A percentile compares a stretch with the other conserved stretches of the same genome.
Conservation (phyloP, 139 green algal species). For the Chlorella sp. region DNA sequence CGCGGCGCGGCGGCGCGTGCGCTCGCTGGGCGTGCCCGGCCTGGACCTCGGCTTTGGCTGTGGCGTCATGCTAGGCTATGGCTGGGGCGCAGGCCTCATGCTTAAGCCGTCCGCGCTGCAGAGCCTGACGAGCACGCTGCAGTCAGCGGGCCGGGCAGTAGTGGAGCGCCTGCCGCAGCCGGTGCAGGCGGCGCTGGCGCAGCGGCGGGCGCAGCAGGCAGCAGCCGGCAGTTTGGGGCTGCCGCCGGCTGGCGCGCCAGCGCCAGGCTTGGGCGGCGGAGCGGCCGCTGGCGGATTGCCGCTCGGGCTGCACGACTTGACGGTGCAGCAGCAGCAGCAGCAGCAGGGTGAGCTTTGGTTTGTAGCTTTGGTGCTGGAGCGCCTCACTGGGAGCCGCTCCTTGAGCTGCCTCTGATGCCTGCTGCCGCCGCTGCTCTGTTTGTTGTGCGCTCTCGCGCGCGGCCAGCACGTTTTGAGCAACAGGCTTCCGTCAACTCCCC, state of each 20-base stretch:
- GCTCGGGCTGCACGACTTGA: neutral
- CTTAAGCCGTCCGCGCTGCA: slow-evolving; percentile 26
- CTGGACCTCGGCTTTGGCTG: slow-evolving; percentile 36
- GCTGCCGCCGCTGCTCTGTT: too few species aligned
- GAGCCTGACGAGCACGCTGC: neutral
- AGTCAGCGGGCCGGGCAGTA: neutral
- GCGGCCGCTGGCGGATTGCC: too few species aligned
- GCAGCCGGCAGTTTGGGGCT: too few species aligned
- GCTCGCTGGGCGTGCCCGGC: neutral
- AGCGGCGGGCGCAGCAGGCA: neutral
- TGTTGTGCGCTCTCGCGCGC: too few species aligned
- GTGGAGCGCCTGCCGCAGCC: slow-evolving; percentile 8
- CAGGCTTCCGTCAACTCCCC: too few species aligned
- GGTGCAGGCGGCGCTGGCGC: neutral
- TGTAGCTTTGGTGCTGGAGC: neutral
- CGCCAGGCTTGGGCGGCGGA: too few species aligned
- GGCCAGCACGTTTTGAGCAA: too few species aligned
- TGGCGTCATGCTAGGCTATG: slow-evolving; percentile 34
- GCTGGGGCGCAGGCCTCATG: slow-evolving; percentile 37
- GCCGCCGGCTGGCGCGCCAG: too few species aligned
- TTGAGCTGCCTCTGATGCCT: too few species aligned
- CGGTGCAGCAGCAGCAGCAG: too few species aligned
- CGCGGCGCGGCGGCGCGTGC: neutral
- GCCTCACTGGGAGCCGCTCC: too few species aligned
- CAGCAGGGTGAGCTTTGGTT: neutral